Evolutionary conservation across 2,329 filamentous ascomycete species (phyloP), one percentile per base, ranked within the genome.

Genomic region (Aspergillus niger): DNA sequence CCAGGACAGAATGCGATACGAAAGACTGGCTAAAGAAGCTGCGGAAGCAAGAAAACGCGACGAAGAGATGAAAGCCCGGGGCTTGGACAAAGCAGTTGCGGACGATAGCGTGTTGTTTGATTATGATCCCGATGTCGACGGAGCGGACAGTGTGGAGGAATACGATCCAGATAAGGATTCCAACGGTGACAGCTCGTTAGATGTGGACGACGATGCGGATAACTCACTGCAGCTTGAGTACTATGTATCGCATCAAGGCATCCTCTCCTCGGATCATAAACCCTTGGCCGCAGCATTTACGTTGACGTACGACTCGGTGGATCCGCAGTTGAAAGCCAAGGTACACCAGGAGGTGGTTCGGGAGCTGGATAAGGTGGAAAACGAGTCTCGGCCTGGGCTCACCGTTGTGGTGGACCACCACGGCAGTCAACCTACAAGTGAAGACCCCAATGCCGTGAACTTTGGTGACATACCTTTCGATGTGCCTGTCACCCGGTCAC

Each of bases 191-290:
- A 59, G 54, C 3, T 70, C 69, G 7, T 39, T 65, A 30, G 55
- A 66, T 26, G 65, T 65, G 2, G 55, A 67, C 3, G 77, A 75
- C 17, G 70, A 69, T 28, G 63, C 63, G 13, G 76, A 83, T 28
- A 84, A 86, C 59, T 77, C 81, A 49, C 80, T 88, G 28, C 70
- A 74, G 24, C 74, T 88, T n/a, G 81, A 86, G 56, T 82, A 90
- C 60, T 99, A 99, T 73, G 87, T 88, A 0, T 94, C 93, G 0
- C 91, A 98, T 70, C 95, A 98, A 74, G 85, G 90, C 17, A 89
- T 99, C 24, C 85, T 91, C 15, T 97, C 94, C 0, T 98, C 94
- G 0, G 95, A 99, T 69, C 95, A 99, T 77, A 99, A 99, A 74
- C 96, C 95, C 0, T 79, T 99, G 2, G 86, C 89, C 60, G 91